These are phyloP conservation scores for Acidiella bohemica DNA, from an alignment of 495 filamentous ascomycete species.

Conservation along the genomic window DNA sequence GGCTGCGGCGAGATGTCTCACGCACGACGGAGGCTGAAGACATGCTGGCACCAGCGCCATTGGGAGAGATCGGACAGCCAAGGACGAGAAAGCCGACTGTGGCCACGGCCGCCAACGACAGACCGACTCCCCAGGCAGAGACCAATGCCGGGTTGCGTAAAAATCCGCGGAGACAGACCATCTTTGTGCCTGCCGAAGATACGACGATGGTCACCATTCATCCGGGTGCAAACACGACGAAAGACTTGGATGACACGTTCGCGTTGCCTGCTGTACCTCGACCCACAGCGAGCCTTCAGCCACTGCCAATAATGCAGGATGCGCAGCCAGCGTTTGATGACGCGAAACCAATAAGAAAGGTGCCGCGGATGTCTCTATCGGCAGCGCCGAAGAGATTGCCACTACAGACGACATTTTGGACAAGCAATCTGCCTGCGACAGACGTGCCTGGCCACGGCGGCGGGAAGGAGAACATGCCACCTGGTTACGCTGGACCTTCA, in stretches of 20 bases:
- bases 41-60: background rate
- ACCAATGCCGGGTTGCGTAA: constrained; percentile 15
- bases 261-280: constrained; percentile 4
- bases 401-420: too few relatives aligned
- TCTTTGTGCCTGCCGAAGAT: constrained; percentile 33
- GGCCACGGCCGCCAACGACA: background rate
- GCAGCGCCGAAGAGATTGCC: constrained; percentile 29
- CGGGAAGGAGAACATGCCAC: constrained; percentile 34
- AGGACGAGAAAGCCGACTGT: background rate
- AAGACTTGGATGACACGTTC: constrained; percentile 15
- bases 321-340: too few relatives aligned
- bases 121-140: background rate
- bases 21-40: background rate
- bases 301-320: constrained; percentile 2
- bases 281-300: too few relatives aligned
- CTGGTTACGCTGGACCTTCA: too few relatives aligned
- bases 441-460: constrained; percentile 25
- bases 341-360: too few relatives aligned
- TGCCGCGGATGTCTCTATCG: constrained; percentile 25
- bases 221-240: constrained; percentile 23
- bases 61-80: constrained; percentile 4
- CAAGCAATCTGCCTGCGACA: too few relatives aligned
- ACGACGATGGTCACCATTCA: constrained; percentile 33
- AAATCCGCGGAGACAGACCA: constrained; percentile 30
- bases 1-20: background rate